Evolutionary conservation across 345 rosid species (phyloP).

Genomic region (Turritis glabra): DNA sequence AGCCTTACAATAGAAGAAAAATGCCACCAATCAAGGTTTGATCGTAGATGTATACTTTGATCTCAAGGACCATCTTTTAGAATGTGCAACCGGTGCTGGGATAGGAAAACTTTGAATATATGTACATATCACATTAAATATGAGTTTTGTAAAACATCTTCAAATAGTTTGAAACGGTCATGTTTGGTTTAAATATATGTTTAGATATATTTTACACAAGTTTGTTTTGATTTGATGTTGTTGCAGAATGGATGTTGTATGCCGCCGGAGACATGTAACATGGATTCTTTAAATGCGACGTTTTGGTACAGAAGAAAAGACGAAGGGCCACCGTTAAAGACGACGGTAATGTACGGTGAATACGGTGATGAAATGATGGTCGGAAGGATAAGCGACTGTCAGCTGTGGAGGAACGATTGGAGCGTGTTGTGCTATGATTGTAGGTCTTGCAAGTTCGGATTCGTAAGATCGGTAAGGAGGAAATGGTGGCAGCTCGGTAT

Average conservation of each 20-base stretch:
- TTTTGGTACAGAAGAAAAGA: conserved; percentile 51
- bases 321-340: conserved; percentile 20
- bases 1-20: conserved; percentile 45
- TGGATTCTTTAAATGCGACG: conserved; percentile 65
- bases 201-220: neutral
- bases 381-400: conserved; percentile 47
- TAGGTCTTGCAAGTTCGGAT: conserved; percentile 59
- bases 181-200: too few species aligned
- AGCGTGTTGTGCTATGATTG: conserved; percentile 60
- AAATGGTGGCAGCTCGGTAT: conserved; percentile 79
- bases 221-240: neutral
- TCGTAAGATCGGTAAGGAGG: conserved; percentile 44
- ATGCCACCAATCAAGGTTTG: conserved; percentile 62
- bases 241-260: conserved; percentile 78
- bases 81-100: neutral
- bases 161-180: too few species aligned
- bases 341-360: conserved; percentile 19
- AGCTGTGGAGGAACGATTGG: conserved; percentile 54
- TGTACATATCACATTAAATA: neutral
- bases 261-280: conserved; percentile 59
- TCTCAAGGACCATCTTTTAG: neutral
- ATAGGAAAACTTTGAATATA: too few species aligned
- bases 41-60: neutral
- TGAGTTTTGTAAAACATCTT: neutral
- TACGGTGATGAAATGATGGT: conserved; percentile 18